A percentile compares a stretch with the other conserved stretches of the same genome.
Conservation (phyloP, 257 asterid species). For the Penstemon eatonii region DNA sequence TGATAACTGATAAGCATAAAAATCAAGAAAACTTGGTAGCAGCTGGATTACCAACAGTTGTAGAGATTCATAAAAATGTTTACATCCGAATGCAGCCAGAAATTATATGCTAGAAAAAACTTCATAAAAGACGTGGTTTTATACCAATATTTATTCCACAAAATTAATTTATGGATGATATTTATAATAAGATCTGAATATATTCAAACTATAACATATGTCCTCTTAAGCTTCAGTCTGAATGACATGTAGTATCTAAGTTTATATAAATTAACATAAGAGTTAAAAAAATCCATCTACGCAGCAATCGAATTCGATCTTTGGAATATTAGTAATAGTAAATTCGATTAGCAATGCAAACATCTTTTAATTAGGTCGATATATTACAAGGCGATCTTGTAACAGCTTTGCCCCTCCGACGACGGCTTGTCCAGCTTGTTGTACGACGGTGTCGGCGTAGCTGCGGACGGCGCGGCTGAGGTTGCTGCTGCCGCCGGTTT, state of each 20-base stretch:
- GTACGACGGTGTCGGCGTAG: slow-evolving; percentile 74
- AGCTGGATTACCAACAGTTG: not conserved
- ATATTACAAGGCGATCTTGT: slow-evolving; percentile 59
- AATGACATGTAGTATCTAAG: not conserved
- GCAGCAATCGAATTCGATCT: not conserved
- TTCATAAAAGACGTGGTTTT: not conserved
- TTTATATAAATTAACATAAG: not conserved
- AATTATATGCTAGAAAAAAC: not conserved
- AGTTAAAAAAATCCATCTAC: not conserved
- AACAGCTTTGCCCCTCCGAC: slow-evolving; percentile 62
- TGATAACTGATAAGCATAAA: not conserved
- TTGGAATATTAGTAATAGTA: not conserved
- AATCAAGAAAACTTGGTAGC: not conserved
- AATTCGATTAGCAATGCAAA: not conserved
- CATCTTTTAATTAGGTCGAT: slow-evolving; percentile 1
- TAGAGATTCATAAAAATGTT: not conserved
- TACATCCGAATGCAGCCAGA: slow-evolving; percentile 2
- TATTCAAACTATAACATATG: not conserved
- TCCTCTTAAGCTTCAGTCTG: slow-evolving; percentile 7
- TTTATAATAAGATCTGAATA: slow-evolving; percentile 11
- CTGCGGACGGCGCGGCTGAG: slow-evolving; percentile 65
- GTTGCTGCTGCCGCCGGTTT: slow-evolving; percentile 56
- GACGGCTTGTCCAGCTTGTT: slow-evolving; percentile 64
- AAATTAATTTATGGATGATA: not conserved
- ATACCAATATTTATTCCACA: not conserved